Evolutionary conservation across 2,329 filamentous ascomycete species (phyloP), one percentile per base, ranked within the genome.

Genomic region (Huntiella moniliformis): DNA sequence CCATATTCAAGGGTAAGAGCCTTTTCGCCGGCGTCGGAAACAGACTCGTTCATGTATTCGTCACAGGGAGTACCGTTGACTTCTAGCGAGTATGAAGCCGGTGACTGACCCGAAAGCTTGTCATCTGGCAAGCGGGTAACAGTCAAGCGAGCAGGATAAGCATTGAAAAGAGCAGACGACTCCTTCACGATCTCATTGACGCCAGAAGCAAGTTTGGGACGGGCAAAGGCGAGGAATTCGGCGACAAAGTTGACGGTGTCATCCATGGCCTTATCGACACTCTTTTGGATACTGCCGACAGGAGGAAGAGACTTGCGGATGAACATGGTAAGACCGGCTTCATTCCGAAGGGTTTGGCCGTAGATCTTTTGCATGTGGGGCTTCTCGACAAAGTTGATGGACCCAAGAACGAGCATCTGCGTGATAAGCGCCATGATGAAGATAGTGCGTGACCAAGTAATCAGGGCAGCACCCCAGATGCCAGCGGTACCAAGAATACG

Each of bases 321-420:
- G 56, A 84, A 95, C 63, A 87, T 92, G 49, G 87, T 88, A 35
- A 98, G 70, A 42, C 91, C 91, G 8, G 91, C 91, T 59, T 94
- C 85, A 52, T 80, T 68, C 49, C 91, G 79, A 39, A 98, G 67
- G 54, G 77, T 79, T 54, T 78, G 71, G 37, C 91, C 88, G 56
- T 98, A 98, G 13, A 96, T 73, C 68, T 94, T 96, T 60, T 94
- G 83, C 87, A 98, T 96, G 60, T 98, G 91, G 11, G 88, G 91
- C 50, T 87, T 79, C 63, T 98, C 91, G 7, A 98, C 82, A 53
- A 88, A 82, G 49, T 93, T 83, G 46, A 98, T 83, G 64, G 95
- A 95, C 28, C 70, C 77, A 31, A 96, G 67, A 1, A 82, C 91
- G 42, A 95, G 67, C 31, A 88, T 73, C 57, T 98, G 91, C 52